Percentiles rank a stretch among this genome's conserved stretches.
Evolutionary conservation across 306 rosid species (phyloP).

Genomic region (Vicia villosa): DNA sequence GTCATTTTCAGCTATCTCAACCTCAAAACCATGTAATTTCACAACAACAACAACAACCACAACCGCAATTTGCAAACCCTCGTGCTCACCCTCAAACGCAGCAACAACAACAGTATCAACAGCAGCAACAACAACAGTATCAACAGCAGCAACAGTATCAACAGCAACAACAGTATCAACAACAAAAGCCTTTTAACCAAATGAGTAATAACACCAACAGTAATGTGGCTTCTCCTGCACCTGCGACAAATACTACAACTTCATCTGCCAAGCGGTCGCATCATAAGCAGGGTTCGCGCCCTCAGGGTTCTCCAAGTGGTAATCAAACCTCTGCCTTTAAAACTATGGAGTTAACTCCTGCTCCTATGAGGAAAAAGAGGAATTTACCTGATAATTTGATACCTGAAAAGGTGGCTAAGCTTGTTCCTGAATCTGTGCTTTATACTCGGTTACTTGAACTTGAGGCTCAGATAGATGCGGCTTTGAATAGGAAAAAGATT

Average conservation of each 20-base stretch:
- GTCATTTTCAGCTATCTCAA: slow-evolving; percentile 93
- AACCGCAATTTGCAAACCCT: slow-evolving; percentile 55
- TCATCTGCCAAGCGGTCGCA: slow-evolving; percentile 61
- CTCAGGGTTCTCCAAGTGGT: slow-evolving; percentile 60
- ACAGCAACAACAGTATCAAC: slow-evolving; percentile 43
- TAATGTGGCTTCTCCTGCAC: slow-evolving; percentile 51
- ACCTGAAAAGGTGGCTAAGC: slow-evolving; percentile 76
- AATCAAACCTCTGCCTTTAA: slow-evolving; percentile 62
- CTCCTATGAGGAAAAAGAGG: slow-evolving; percentile 72
- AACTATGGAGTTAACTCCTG: slow-evolving; percentile 92
- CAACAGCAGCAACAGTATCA: too few relatives aligned
- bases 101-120: slow-evolving; percentile 53
- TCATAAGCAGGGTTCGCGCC: slow-evolving; percentile 83
- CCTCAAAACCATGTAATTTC: slow-evolving; percentile 67
- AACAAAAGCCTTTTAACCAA: slow-evolving; percentile 54
- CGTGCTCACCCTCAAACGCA: slow-evolving; percentile 56
- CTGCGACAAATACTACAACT: too few relatives aligned
- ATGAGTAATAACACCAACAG: slow-evolving; percentile 47
- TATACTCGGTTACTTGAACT: slow-evolving; percentile 76
- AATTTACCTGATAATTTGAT: slow-evolving; percentile 67
- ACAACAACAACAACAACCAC: slow-evolving; percentile 52
- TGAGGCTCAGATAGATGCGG: slow-evolving; percentile 75
- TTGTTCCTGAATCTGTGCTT: slow-evolving; percentile 79
- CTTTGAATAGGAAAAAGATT: slow-evolving; percentile 72
- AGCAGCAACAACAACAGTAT: too few relatives aligned